Evolutionary conservation across 345 rosid genomes (phyloP).

Genomic region (Salix suchowensis): DNA sequence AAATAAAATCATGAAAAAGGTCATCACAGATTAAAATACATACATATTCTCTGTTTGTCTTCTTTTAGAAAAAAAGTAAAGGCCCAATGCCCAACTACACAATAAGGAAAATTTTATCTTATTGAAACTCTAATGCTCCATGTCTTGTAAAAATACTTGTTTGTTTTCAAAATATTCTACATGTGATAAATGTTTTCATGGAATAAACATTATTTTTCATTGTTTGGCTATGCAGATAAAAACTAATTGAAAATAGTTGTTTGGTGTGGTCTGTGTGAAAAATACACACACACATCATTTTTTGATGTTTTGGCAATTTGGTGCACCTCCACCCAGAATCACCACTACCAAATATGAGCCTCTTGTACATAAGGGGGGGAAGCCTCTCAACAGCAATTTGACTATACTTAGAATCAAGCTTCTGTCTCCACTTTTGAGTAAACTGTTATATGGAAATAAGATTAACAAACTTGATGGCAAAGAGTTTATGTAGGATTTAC

Average conservation of each 20-base stretch:
- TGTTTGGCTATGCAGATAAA: too few relatives aligned
- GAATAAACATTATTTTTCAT: too few relatives aligned
- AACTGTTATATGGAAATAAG: background rate
- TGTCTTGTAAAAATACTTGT: background rate
- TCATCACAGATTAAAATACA: background rate
- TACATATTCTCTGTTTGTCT: background rate
- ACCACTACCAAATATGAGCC: background rate
- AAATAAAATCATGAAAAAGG: background rate
- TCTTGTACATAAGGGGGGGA: background rate
- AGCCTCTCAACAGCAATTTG: background rate
- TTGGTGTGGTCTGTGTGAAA: background rate
- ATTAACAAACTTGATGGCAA: background rate
- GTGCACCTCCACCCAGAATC: background rate
- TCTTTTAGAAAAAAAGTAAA: background rate
- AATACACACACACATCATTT: background rate
- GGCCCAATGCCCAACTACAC: background rate
- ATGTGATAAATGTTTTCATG: too few relatives aligned
- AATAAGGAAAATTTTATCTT: background rate
- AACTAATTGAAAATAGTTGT: too few relatives aligned
- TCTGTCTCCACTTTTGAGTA: background rate
- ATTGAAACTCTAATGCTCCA: background rate
- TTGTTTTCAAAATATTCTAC: too few relatives aligned
- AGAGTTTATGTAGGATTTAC: background rate
- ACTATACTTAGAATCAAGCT: background rate
- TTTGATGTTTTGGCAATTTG: background rate